A percentile compares a stretch with the other conserved stretches of the same genome.
These are phyloP conservation scores for Globisporangium acanthophoron DNA, from an alignment of 352 stramenopile species.

Conservation along the genomic window DNA sequence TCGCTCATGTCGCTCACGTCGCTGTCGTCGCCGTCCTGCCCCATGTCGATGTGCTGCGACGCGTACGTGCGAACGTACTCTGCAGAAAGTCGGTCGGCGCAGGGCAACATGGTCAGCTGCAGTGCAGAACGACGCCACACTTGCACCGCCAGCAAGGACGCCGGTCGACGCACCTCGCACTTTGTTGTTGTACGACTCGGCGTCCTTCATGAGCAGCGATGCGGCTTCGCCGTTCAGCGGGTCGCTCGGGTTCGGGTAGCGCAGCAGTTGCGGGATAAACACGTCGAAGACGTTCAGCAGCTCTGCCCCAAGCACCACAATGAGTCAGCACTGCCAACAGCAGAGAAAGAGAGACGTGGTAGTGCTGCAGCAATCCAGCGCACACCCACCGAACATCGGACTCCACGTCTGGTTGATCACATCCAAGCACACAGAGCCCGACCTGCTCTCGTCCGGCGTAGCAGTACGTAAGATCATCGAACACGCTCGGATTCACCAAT, in stretches of 20 bases:
- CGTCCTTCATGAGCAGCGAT: slow-evolving; percentile 86
- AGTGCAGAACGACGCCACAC: not conserved
- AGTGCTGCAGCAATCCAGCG: not conserved
- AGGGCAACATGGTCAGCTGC: no score
- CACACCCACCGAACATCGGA: slow-evolving; percentile 84
- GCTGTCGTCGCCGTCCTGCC: slow-evolving; percentile 61
- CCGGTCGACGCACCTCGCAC: slow-evolving; percentile 54
- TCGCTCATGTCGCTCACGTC: slow-evolving; percentile 87
- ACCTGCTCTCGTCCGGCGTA: slow-evolving; percentile 26
- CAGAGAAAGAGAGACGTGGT: slow-evolving; percentile 1
- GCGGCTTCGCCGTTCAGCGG: slow-evolving; percentile 89
- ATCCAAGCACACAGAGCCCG: slow-evolving; percentile 90
- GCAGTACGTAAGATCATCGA: no score
- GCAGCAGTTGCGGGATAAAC: slow-evolving; percentile 91
- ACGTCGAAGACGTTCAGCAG: slow-evolving; percentile 92
- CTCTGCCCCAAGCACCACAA: slow-evolving; percentile 33
- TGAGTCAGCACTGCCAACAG: no score
- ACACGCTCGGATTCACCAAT: not conserved
- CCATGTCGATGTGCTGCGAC: slow-evolving; percentile 74
- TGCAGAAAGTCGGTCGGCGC: slow-evolving; percentile 9
- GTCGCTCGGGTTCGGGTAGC: slow-evolving; percentile 91
- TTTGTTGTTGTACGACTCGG: slow-evolving; percentile 83
- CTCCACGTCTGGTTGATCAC: slow-evolving; percentile 95
- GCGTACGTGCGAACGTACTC: slow-evolving; percentile 80
- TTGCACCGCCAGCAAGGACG: not conserved